phyloP scores from a whole-genome alignment of 2,329 filamentous ascomycete genomes.

The Talaromyces sp. region DNA sequence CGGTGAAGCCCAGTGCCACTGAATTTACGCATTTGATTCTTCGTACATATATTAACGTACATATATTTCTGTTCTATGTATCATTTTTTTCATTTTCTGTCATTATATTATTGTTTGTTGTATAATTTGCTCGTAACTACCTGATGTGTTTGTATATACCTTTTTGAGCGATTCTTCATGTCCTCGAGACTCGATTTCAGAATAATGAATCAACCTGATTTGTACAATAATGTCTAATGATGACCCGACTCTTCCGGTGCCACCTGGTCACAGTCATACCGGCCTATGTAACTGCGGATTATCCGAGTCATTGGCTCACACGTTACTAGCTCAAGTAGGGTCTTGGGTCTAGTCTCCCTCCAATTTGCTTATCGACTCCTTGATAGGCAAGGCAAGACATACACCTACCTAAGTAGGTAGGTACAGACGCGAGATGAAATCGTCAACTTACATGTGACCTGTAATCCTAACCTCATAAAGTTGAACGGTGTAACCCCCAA shows the following conservation, averaged over 20 bases:
- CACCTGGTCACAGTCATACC: not conserved
- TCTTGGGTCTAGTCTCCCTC: not conserved
- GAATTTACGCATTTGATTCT: not conserved
- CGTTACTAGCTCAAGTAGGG: not conserved
- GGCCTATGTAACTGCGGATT: not conserved
- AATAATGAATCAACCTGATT: not conserved
- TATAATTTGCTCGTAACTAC: not conserved
- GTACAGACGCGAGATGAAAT: not conserved
- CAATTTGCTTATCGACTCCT: not conserved
- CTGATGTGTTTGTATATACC: not conserved
- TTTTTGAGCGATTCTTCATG: not conserved
- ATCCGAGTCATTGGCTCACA: not conserved
- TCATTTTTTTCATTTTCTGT: not conserved
- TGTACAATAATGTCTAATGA: not conserved
- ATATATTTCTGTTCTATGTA: not conserved
- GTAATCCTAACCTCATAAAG: not conserved
- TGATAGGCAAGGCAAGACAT: not conserved
- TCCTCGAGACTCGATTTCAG: not conserved
- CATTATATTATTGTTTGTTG: not conserved
- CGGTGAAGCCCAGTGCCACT: conserved; percentile 2
- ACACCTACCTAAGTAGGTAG: not conserved
- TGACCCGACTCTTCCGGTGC: not conserved
- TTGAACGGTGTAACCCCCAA: not conserved
- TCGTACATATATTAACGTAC: conserved; percentile 2
- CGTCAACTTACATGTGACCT: not conserved